Percentiles rank a stretch among this genome's conserved stretches.
Conservation (phyloP, 2,329 filamentous ascomycete genomes). For the Calonectria naviculata region DNA sequence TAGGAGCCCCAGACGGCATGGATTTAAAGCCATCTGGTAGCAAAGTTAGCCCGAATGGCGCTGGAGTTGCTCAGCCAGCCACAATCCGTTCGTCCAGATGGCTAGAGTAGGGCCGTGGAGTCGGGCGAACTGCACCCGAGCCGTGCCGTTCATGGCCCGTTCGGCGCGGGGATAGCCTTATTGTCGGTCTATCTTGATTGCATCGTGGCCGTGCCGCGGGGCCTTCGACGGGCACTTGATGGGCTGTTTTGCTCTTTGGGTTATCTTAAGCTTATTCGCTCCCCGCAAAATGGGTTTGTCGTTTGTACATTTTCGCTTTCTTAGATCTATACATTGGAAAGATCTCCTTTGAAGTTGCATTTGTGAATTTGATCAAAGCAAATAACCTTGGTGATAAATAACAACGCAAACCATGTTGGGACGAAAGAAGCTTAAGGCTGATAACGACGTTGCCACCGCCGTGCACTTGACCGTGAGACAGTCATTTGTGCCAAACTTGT, state of each 20-base stretch:
- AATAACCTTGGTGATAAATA: background rate
- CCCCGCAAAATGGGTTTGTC: background rate
- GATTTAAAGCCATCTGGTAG: background rate
- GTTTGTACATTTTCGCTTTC: background rate
- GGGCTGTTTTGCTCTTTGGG: too few species aligned
- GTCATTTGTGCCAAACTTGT: slow-evolving; percentile 13
- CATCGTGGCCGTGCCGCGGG: too few species aligned
- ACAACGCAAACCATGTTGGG: background rate
- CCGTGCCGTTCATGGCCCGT: background rate
- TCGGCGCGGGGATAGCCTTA: background rate
- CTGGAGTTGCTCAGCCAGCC: background rate
- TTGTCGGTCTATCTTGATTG: background rate
- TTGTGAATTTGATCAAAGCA: too few species aligned
- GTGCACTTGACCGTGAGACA: slow-evolving; percentile 13
- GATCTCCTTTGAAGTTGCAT: background rate
- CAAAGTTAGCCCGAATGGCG: background rate
- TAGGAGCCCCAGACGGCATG: background rate
- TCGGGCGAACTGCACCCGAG: background rate
- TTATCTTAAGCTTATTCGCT: background rate
- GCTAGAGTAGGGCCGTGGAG: background rate
- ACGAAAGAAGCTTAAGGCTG: slow-evolving; percentile 4
- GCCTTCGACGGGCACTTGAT: too few species aligned
- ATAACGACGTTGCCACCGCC: slow-evolving; percentile 9
- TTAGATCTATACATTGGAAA: background rate
- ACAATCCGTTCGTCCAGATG: background rate